Evolutionary conservation across 495 filamentous ascomycete species (phyloP), one percentile per base, ranked within the genome.

Genomic region (Xylaria venustula): DNA sequence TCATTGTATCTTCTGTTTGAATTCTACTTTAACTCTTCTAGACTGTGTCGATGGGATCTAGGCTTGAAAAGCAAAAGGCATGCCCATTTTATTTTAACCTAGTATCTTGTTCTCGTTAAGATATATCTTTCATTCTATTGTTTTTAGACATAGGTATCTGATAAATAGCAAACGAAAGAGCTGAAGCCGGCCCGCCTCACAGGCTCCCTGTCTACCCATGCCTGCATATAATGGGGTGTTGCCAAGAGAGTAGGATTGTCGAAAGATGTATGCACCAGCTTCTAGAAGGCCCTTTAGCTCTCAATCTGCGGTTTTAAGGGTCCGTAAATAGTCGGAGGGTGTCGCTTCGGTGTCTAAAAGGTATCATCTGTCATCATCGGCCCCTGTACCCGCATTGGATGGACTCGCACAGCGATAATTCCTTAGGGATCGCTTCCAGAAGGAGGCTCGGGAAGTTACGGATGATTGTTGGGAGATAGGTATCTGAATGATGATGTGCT

Each of bases 181-280:
- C 40, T 55, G 23, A 22, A 20, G 23, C 25, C 40, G 40, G 17
- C 15, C 40, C 37, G 5, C 2, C 40, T 34, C 20, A 22, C 25
- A 6, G n/a, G n/a, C 26, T 14, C 25, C 23, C 15, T 45, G 15
- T 0, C 30, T 14, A n/a, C 37, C 7, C 53, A 32, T 44, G 26
- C 17, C 37, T 44, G 20, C 52, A n/a, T 42, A 19, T 17, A 9
- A 20, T 12, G 3, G 25, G 4, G 7, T 19, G 3, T 40, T 44
- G 52, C 52, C 52, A 54, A 55, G 53, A 55, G n/a, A 55, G 53
- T 45, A 14, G 42, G 34, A 54, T 17, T 30, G 23, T 28, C 28
- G 2, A 23, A 3, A 26, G 9, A 32, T 9, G n/a, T 7, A 20
- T 32, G 22, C 9, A 22, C 17, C 22, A 30, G 14, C 26, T 45